These are phyloP conservation scores for Raphanus sativus DNA, from an alignment of 345 rosid genomes.

Conservation along the genomic window DNA sequence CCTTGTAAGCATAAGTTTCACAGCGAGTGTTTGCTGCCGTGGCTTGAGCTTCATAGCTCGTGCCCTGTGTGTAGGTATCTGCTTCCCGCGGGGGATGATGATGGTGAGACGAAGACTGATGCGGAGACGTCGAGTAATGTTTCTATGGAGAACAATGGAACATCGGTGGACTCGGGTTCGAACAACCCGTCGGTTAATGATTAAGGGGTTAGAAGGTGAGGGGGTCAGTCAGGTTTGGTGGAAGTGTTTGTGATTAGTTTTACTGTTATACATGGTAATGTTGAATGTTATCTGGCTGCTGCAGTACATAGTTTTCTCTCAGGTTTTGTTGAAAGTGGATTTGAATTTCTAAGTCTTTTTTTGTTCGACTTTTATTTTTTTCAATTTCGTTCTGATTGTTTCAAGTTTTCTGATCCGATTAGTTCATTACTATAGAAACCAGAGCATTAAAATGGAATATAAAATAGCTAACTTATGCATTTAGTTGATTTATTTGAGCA, in stretches of 20 bases:
- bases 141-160: slow-evolving; percentile 16
- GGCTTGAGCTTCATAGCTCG: slow-evolving; percentile 94
- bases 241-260: slow-evolving; percentile 10
- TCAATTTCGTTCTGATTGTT: neutral
- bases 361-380: neutral
- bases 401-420: neutral
- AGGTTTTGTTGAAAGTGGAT: slow-evolving; percentile 14
- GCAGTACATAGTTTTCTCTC: slow-evolving; percentile 21
- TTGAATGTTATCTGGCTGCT: slow-evolving; percentile 4
- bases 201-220: slow-evolving; percentile 36
- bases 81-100: slow-evolving; percentile 43
- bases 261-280: neutral
- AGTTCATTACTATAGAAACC: neutral
- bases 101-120: slow-evolving; percentile 56
- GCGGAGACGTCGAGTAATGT: slow-evolving; percentile 41
- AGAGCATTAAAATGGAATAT: neutral
- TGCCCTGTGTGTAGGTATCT: slow-evolving; percentile 87
- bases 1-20: slow-evolving; percentile 93
- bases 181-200: slow-evolving; percentile 4
- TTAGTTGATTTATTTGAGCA: neutral
- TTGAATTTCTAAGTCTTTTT: neutral
- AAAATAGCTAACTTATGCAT: neutral
- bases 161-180: slow-evolving; percentile 20
- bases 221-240: neutral
- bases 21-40: slow-evolving; percentile 65